Conservation (phyloP, 1,139 yeast species). For the Yamadazyma aaseri region DNA sequence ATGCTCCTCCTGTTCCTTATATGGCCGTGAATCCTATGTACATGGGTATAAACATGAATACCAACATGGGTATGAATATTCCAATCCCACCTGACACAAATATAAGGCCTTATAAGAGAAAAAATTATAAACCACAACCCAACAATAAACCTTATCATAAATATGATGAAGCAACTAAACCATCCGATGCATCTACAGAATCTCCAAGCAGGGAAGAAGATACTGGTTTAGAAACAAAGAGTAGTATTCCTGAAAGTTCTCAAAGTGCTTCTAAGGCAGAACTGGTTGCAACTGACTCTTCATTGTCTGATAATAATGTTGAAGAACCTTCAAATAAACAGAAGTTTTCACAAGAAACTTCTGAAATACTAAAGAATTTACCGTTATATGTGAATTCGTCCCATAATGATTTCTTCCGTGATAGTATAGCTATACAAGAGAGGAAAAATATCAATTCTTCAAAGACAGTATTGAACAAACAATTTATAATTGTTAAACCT, state of each 20-base stretch:
- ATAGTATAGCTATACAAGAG: constrained; percentile 2
- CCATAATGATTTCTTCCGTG: constrained; percentile 13
- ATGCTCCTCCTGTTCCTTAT: constrained; percentile 9
- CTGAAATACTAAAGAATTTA: constrained; percentile 9
- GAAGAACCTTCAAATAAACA: background rate
- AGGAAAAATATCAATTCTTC: constrained; percentile 8
- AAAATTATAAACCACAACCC: constrained; percentile 7
- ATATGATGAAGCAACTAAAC: background rate
- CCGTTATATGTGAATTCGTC: constrained; percentile 24
- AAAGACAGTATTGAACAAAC: background rate
- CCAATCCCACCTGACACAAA: constrained; percentile 2
- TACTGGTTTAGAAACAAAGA: background rate
- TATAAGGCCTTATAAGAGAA: constrained; percentile 2
- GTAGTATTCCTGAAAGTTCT: background rate
- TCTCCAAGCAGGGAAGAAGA: background rate
- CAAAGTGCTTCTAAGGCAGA: background rate
- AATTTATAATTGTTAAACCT: constrained; percentile 1
- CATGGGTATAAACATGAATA: constrained; percentile 2
- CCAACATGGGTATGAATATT: constrained; percentile 2
- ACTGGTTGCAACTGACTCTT: background rate
- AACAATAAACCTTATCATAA: constrained; percentile 5
- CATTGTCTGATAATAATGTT: background rate
- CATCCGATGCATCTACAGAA: background rate
- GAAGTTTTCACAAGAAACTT: background rate
- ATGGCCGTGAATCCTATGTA: constrained; percentile 13